phyloP scores from a whole-genome alignment of 2,329 filamentous ascomycete species.

The Cryphonectria parasitica region DNA sequence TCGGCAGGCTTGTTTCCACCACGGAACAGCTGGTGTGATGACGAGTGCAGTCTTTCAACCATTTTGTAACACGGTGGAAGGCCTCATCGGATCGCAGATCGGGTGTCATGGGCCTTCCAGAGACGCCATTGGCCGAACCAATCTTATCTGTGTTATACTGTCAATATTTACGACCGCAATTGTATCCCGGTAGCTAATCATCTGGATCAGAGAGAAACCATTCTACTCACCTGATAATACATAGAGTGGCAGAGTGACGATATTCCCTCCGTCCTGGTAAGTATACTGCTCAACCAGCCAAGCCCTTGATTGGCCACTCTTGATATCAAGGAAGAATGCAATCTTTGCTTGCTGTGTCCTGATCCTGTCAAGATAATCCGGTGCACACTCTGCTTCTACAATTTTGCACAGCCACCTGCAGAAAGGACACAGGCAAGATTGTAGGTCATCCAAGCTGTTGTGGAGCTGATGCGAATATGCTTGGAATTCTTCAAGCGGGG shows the following conservation, averaged over 20 bases:
- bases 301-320: neutral
- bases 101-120: neutral
- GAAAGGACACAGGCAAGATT: neutral
- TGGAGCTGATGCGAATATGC: neutral
- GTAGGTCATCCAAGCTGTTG: neutral
- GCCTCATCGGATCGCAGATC: neutral
- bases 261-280: neutral
- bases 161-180: neutral
- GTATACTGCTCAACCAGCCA: neutral
- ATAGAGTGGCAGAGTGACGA: neutral
- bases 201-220: neutral
- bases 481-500: neutral
- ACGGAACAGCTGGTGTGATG: neutral
- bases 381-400: neutral
- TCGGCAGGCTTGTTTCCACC: neutral
- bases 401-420: neutral
- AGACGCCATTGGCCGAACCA: neutral
- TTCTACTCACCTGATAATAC: neutral
- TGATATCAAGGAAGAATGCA: neutral
- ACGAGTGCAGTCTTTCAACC: neutral
- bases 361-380: neutral
- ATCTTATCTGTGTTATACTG: neutral
- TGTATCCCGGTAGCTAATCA: rapidly evolving
- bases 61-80: neutral
- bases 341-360: neutral